A percentile compares a stretch with the other conserved stretches of the same genome.
Evolutionary conservation across 805 yeast genomes (phyloP).

Genomic region (Pichia rugopelliculosa): DNA sequence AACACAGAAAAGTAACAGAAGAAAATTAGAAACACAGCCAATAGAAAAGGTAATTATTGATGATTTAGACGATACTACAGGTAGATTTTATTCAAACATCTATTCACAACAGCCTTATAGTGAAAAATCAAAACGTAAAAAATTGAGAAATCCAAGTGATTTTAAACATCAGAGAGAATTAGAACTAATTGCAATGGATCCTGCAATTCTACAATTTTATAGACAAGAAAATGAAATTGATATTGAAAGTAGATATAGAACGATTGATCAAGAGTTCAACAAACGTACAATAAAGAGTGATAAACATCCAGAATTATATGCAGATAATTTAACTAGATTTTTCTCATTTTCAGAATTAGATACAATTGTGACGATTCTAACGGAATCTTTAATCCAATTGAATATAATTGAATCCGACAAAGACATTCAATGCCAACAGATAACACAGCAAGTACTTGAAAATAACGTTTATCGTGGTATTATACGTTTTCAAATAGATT

Average conservation of each 20-base stretch:
- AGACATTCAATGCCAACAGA: conserved; percentile 15
- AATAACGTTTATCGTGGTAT: conserved; percentile 24
- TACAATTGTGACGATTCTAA: conserved; percentile 33
- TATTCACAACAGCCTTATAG: conserved; percentile 36
- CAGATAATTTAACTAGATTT: conserved; percentile 44
- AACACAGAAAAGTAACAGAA: conserved; percentile 15
- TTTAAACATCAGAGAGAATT: conserved; percentile 17
- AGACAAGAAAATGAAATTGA: conserved; percentile 9
- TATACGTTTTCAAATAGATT: conserved; percentile 33
- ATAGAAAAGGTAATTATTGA: conserved; percentile 30
- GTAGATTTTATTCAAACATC: conserved; percentile 20
- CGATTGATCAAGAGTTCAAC: conserved; percentile 19
- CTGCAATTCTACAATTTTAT: conserved; percentile 41
- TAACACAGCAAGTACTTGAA: conserved; percentile 20
- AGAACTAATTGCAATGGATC: conserved; percentile 41
- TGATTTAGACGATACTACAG: conserved; percentile 24
- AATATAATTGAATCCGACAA: conserved; percentile 29
- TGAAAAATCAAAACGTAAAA: conserved; percentile 29
- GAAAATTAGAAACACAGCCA: conserved; percentile 41
- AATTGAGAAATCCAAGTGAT: conserved; percentile 23
- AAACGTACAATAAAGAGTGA: conserved; percentile 11
- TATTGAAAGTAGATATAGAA: conserved; percentile 22
- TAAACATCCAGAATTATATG: conserved; percentile 25
- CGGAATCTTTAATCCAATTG: conserved; percentile 35
- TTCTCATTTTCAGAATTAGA: conserved; percentile 40